Percentiles rank a stretch among this genome's conserved stretches.
Conservation (phyloP, 1,139 yeast species). For the Saccharomyces hybrid region DNA sequence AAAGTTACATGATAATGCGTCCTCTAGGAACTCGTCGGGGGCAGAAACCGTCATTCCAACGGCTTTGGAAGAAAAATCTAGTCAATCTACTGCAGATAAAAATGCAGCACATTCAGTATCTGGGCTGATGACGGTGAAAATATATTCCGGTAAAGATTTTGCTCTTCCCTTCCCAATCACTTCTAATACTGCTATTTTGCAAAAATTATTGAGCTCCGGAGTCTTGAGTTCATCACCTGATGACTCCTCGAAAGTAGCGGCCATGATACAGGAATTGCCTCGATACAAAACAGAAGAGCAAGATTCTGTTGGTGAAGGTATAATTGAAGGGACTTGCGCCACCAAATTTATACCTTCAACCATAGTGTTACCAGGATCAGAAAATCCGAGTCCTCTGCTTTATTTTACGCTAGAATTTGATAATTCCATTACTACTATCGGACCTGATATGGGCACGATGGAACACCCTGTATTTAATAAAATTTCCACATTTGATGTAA, state of each 20-base stretch:
- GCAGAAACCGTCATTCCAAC: neutral
- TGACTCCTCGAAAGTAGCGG: conserved; percentile 14
- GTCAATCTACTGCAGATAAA: neutral
- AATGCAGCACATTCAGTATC: conserved; percentile 7
- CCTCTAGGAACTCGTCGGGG: neutral
- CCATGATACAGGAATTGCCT: conserved; percentile 18
- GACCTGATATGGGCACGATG: conserved; percentile 66
- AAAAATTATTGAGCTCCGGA: conserved; percentile 22
- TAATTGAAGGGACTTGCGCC: conserved; percentile 26
- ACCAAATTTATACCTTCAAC: conserved; percentile 52
- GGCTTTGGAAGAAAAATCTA: neutral
- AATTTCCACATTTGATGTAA: conserved; percentile 84
- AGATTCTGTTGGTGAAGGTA: conserved; percentile 19
- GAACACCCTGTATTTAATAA: conserved; percentile 68
- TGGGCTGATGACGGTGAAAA: conserved; percentile 29
- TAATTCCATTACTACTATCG: conserved; percentile 70
- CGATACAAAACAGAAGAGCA: conserved; percentile 14
- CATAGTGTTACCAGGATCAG: conserved; percentile 47
- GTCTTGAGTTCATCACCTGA: conserved; percentile 11
- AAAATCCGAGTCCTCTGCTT: conserved; percentile 46
- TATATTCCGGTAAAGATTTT: conserved; percentile 29
- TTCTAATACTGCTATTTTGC: conserved; percentile 25
- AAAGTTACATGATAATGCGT: neutral
- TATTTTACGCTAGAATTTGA: conserved; percentile 70
- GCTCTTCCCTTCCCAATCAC: conserved; percentile 28